Percentiles rank a stretch among this genome's conserved stretches.
phyloP scores from a whole-genome alignment of 371 early-diverging fungal genomes.

The Apophysomyces ossiformis region DNA sequence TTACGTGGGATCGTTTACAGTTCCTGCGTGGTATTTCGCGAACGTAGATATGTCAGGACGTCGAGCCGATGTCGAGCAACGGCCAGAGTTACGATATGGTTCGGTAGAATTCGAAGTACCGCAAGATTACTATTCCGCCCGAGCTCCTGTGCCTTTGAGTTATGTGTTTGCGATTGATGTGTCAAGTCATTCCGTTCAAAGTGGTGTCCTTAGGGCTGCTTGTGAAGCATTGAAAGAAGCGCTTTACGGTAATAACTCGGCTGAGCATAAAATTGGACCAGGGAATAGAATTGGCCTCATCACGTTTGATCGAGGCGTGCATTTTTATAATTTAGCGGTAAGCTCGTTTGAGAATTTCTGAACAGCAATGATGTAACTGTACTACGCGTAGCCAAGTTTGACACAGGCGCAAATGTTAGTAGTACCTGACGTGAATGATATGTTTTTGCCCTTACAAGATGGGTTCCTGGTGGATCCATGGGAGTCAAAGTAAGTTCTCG shows the following conservation, averaged over 20 bases:
- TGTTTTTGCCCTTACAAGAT: conserved; percentile 92
- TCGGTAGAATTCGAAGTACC: conserved; percentile 92
- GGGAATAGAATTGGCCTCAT: conserved; percentile 80
- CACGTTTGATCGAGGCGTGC: conserved; percentile 89
- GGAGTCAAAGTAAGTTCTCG: conserved; percentile 62
- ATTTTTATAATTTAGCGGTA: conserved; percentile 93
- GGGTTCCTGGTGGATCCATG: conserved; percentile 90
- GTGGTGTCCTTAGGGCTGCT: conserved; percentile 76
- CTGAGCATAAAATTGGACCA: conserved; percentile 47
- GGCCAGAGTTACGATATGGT: conserved; percentile 92
- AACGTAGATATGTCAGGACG: conserved; percentile 95
- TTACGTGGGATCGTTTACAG: conserved; percentile 33
- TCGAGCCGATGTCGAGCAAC: conserved; percentile 83
- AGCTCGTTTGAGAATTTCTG: conserved; percentile 12
- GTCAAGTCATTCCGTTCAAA: conserved; percentile 83
- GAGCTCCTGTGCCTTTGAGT: conserved; percentile 72
- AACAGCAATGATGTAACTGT: background rate
- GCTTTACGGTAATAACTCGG: conserved; percentile 59
- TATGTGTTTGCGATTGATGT: conserved; percentile 97
- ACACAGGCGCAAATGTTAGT: conserved; percentile 96
- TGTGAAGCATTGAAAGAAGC: conserved; percentile 75
- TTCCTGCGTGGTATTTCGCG: conserved; percentile 90
- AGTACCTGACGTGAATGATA: conserved; percentile 91
- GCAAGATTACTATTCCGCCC: conserved; percentile 67
- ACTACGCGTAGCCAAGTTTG: conserved; percentile 57